Evolutionary conservation across 202 grass and related monocot genomes (phyloP), one percentile per base, ranked within the genome.

Genomic region (Schoenoplectus tabernaemontani): DNA sequence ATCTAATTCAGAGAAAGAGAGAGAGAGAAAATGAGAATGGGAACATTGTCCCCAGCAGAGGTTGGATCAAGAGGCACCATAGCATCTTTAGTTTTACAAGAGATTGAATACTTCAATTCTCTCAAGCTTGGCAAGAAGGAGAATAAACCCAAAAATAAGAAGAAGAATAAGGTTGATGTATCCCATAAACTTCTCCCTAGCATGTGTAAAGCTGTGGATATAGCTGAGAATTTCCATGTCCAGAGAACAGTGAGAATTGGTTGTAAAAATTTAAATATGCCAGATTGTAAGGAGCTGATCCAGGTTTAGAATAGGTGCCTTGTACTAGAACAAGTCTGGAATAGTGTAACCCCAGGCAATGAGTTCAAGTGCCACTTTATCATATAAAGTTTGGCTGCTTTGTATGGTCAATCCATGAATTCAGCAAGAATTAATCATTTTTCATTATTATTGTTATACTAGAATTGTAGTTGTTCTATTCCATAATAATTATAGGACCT

Each of bases 51-150:
- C 26, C 83, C 66, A 0, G 6, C 81, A n/a, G 30, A 65, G 57
- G 54, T 81, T 10, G 83, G 78, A 17, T 44, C 84, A 48, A 58
- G 44, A 44, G 66, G 66, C 30, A 65, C 64, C 20, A 80, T 85
- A 28, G 64, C 46, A 19, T 79, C 76, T 38, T 68, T 85, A 68
- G 22, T 85, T 22, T 79, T 63, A 32, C 83, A 80, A 44, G 83
- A 85, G 51, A 85, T 85, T 20, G 83, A 85, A 24, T 85, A 80
- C 11, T 59, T 85, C 53, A 69, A 46, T 56, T 15, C 39, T 19
- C 64, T 80, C 22, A 42, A 79, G 48, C 69, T 77, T 59, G 16
- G 54, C 19, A 44, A 64, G 68, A 82, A 82, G 73, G 64, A 59
- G 41, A 81, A 57, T 36, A 81, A 54, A 50, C 34, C 48, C 13